These are phyloP conservation scores for Solanum hybrid DNA, from an alignment of 305 asterid genomes.

Conservation along the genomic window DNA sequence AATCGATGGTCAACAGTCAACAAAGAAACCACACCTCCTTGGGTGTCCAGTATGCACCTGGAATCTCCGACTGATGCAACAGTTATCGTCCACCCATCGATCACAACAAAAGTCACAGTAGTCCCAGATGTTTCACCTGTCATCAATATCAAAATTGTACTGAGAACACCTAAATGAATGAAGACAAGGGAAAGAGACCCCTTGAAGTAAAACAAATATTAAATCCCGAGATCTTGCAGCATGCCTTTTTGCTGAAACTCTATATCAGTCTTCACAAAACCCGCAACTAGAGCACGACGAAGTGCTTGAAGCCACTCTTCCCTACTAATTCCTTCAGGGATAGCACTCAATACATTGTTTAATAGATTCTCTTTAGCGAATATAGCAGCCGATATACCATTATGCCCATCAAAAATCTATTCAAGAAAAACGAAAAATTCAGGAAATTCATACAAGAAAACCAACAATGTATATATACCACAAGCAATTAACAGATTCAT, in stretches of 20 bases:
- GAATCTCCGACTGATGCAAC: constrained; percentile 98
- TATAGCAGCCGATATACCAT: constrained; percentile 97
- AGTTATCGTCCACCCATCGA: constrained; percentile 95
- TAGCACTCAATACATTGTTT: constrained; percentile 72
- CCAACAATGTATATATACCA: constrained; percentile 1
- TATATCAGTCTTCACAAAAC: constrained; percentile 88
- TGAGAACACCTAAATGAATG: constrained; percentile 11
- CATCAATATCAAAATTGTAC: constrained; percentile 9
- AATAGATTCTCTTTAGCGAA: constrained; percentile 79
- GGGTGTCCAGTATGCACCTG: constrained; percentile 86
- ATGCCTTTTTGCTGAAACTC: constrained; percentile 84
- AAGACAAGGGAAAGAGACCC: background rate
- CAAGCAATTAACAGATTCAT: background rate
- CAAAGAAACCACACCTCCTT: constrained; percentile 74
- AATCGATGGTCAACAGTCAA: constrained; percentile 92
- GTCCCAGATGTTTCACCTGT: constrained; percentile 95
- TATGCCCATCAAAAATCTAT: constrained; percentile 96
- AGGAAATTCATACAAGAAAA: constrained; percentile 8
- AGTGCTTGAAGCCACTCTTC: constrained; percentile 93
- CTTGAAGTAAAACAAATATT: background rate
- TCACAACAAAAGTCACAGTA: constrained; percentile 80
- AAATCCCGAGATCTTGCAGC: constrained; percentile 7
- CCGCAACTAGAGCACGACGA: constrained; percentile 87
- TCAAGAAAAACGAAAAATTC: constrained; percentile 5
- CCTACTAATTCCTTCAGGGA: constrained; percentile 58